Percentiles rank a stretch among this genome's conserved stretches.
Evolutionary conservation across 495 filamentous ascomycete genomes (phyloP).

Genomic region (Hypoxylon cercidicola): DNA sequence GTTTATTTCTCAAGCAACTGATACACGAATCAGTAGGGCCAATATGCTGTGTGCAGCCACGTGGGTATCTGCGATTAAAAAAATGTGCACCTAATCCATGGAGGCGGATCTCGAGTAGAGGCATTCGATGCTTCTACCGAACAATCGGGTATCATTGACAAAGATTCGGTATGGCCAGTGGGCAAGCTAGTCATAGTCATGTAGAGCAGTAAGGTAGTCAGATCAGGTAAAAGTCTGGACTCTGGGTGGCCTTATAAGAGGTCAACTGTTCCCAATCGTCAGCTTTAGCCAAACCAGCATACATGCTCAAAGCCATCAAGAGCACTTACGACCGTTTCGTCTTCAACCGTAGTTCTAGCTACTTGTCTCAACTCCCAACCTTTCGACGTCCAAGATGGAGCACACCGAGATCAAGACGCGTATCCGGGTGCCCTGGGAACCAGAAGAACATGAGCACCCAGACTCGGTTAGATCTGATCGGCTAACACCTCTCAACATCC

Average conservation of each 20-base stretch:
- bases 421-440: conserved; percentile 23
- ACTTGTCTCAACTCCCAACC: neutral
- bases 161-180: neutral
- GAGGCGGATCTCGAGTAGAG: neutral
- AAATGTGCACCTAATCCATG: neutral
- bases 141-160: neutral
- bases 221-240: neutral
- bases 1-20: neutral
- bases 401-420: conserved; percentile 20
- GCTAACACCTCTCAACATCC: conserved; percentile 2
- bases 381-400: conserved; percentile 15
- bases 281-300: too few species aligned
- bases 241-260: neutral
- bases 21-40: conserved; percentile 13
- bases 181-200: neutral
- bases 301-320: too few species aligned
- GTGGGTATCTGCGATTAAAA: conserved; percentile 3
- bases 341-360: neutral
- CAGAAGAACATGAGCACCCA: neutral
- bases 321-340: neutral
- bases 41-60: neutral
- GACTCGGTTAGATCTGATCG: neutral
- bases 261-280: too few species aligned
- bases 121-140: neutral
- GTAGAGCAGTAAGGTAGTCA: neutral